Evolutionary conservation across 2,329 filamentous ascomycete genomes (phyloP), one percentile per base, ranked within the genome.

Genomic region (Diaporthe ilicicola): DNA sequence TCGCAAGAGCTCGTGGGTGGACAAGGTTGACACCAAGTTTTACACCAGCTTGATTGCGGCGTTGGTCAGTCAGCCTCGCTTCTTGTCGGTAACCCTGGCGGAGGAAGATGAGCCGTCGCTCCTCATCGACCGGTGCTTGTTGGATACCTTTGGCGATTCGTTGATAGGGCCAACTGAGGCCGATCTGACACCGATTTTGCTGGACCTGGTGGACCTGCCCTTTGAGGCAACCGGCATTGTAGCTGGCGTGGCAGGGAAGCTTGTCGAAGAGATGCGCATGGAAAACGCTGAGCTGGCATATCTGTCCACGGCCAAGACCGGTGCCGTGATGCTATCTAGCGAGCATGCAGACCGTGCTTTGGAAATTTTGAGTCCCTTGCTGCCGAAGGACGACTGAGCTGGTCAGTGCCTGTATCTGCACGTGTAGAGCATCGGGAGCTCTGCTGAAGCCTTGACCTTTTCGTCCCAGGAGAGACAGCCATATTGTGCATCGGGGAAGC

Each of bases 161-260:
- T 84, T 98, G 2, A 89, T 97, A 0, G 94, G 94, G 15, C 87
- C 91, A 72, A 93, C 89, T 56, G 90, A 90, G 67, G 91, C 91
- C 74, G 90, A 89, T 71, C 86, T 95, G 42, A 90, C 97, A 1
- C 94, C 96, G 1, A 96, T 99, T 75, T 95, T 94, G 71, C 87
- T 99, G 4, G 94, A 98, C 76, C 86, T 99, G 32, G 90, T 89
- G 24, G 90, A 90, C 51, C 84, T 98, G 50, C 93, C 95, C 0
- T 87, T 95, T 51, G 94, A 97, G 80, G 94, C 94, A 9, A 97
- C 95, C 0, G 95, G 95, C 27, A 98, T 99, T 70, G 94, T 99
- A 4, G 98, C 95, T 75, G 95, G 96, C 34, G 94, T 99, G 2
- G 95, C 95, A 0, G 94, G 94, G 32, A 88, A 91, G 68, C 85